phyloP scores from a whole-genome alignment of 2,329 filamentous ascomycete genomes.

The Harringtonia lauricola region DNA sequence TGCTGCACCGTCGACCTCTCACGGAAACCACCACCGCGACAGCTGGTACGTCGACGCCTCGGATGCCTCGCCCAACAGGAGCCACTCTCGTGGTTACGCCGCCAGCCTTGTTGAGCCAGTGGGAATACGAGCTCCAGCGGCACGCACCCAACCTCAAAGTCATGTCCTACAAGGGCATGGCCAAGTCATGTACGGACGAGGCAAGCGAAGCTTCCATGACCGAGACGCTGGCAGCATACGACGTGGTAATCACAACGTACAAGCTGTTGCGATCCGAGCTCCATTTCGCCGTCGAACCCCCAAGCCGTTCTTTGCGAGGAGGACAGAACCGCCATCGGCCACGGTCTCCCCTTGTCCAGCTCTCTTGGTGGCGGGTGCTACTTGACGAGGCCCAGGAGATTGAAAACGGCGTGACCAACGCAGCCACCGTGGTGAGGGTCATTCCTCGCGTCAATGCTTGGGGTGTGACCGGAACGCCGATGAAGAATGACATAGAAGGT shows the following conservation, averaged over 20 bases:
- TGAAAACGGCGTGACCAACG: conserved; percentile 75
- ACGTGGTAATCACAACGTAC: conserved; percentile 56
- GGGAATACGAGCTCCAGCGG: conserved; percentile 46
- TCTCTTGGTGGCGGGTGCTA: conserved; percentile 80
- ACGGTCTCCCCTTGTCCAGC: conserved; percentile 66
- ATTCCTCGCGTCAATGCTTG: conserved; percentile 82
- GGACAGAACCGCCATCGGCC: conserved; percentile 53
- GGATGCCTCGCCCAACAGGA: conserved; percentile 38
- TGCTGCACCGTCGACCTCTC: conserved; percentile 41
- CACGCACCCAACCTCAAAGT: conserved; percentile 48
- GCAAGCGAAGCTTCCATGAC: conserved; percentile 28
- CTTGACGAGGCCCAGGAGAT: conserved; percentile 84
- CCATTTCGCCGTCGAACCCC: conserved; percentile 60
- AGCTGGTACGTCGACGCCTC: conserved; percentile 47
- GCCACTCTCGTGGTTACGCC: conserved; percentile 54
- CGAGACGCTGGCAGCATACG: conserved; percentile 34
- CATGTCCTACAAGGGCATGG: conserved; percentile 42
- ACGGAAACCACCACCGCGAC: neutral
- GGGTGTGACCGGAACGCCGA: conserved; percentile 85
- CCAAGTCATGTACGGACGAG: conserved; percentile 22
- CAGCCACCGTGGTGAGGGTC: conserved; percentile 66
- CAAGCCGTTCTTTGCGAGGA: conserved; percentile 56
- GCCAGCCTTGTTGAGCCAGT: conserved; percentile 45
- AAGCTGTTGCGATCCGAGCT: conserved; percentile 68
- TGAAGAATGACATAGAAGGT: conserved; percentile 49